Percentiles rank a stretch among this genome's conserved stretches.
Evolutionary conservation across 331 rosid species (phyloP).

Genomic region (Quercus phellos): DNA sequence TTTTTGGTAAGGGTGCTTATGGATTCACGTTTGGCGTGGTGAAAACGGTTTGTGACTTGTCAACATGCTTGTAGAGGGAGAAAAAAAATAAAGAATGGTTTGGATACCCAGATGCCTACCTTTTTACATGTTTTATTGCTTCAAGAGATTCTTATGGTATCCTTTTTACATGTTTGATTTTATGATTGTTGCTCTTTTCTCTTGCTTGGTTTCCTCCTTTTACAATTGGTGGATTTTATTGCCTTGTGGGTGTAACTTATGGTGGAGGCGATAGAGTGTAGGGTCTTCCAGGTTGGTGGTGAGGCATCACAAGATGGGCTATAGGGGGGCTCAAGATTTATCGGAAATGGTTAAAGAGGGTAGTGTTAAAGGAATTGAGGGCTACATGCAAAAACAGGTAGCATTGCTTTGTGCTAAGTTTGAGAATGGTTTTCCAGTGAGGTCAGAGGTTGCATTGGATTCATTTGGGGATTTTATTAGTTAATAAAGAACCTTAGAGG

Average conservation of each 20-base stretch:
- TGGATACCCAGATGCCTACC: no score
- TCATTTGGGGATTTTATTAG: conserved; percentile 29
- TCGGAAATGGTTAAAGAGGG: conserved; percentile 20
- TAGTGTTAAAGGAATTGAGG: conserved; percentile 36
- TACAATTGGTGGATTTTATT: conserved; percentile 60
- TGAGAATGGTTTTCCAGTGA: conserved; percentile 41
- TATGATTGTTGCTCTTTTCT: no score
- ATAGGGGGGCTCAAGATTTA: conserved; percentile 23
- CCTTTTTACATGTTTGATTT: no score
- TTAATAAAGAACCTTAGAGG: neutral
- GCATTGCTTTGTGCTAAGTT: conserved; percentile 24
- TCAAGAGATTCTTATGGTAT: no score
- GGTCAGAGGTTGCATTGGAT: conserved; percentile 43
- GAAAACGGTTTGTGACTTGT: no score
- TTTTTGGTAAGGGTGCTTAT: no score
- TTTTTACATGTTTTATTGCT: no score
- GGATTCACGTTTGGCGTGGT: no score
- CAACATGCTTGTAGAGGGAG: no score
- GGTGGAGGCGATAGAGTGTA: conserved; percentile 48
- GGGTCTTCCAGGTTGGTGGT: conserved; percentile 48
- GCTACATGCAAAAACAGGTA: conserved; percentile 32
- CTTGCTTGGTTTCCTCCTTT: no score
- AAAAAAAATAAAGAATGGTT: no score
- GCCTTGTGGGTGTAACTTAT: conserved; percentile 72
- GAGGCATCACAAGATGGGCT: conserved; percentile 43